phyloP scores from a whole-genome alignment of 129 eudicot species.

The carrot (Daucus carota) region DNA sequence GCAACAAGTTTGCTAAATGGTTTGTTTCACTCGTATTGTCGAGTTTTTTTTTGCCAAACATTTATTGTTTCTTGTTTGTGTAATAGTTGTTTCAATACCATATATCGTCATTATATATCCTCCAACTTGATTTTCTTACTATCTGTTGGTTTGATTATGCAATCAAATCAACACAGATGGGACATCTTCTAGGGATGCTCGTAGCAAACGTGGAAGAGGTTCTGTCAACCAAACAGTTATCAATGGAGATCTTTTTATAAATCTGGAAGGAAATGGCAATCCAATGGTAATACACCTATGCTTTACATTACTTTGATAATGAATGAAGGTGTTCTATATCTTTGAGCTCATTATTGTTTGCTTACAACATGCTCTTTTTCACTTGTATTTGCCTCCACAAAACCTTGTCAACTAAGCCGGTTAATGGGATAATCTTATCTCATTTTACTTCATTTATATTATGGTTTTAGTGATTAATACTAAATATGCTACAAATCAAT shows the following conservation, averaged over 20 bases:
- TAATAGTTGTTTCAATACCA: not conserved
- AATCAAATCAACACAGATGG: slow-evolving; percentile 31
- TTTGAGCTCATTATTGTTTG: not conserved
- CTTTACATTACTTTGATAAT: not conserved
- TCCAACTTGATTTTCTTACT: not conserved
- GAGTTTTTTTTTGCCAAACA: not conserved
- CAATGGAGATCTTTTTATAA: slow-evolving; percentile 44
- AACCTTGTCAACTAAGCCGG: too few relatives aligned
- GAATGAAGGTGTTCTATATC: not conserved
- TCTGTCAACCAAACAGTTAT: slow-evolving; percentile 38
- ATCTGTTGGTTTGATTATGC: not conserved
- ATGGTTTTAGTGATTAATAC: not conserved
- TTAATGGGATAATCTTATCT: too few relatives aligned
- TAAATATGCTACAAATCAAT: not conserved
- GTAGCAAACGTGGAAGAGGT: slow-evolving; percentile 55
- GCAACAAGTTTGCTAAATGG: not conserved
- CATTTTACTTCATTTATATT: too few relatives aligned
- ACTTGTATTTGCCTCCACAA: not conserved
- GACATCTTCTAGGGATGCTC: slow-evolving; percentile 22
- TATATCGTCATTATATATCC: not conserved
- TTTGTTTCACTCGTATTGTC: not conserved
- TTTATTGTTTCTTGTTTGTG: not conserved
- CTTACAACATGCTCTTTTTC: not conserved
- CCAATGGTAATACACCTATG: slow-evolving; percentile 29
- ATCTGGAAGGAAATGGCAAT: slow-evolving; percentile 45